Percentiles rank a stretch among this genome's conserved stretches.
phyloP scores from a whole-genome alignment of 2,329 filamentous ascomycete genomes.

The Chaetomiaceae sp. region DNA sequence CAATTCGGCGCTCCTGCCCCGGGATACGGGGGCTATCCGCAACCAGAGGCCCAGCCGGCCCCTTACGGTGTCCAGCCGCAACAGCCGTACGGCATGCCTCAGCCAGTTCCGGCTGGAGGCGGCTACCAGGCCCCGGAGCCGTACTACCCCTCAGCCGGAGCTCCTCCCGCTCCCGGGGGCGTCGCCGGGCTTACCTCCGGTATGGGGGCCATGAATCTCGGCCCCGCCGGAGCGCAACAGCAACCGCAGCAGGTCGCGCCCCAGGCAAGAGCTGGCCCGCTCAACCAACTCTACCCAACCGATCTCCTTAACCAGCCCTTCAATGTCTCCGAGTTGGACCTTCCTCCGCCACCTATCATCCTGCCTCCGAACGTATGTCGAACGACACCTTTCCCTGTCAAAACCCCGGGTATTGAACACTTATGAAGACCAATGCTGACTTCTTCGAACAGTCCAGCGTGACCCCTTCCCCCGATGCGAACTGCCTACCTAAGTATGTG shows the following conservation, averaged over 20 bases:
- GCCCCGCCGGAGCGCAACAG: slow-evolving; percentile 52
- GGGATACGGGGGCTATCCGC: slow-evolving; percentile 58
- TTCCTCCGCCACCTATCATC: slow-evolving; percentile 85
- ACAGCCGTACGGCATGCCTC: slow-evolving; percentile 40
- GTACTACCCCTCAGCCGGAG: slow-evolving; percentile 57
- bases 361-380: slow-evolving; percentile 82
- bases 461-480: slow-evolving; percentile 84
- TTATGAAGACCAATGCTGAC: too few relatives aligned
- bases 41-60: slow-evolving; percentile 41
- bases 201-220: slow-evolving; percentile 82
- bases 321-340: slow-evolving; percentile 86
- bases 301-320: slow-evolving; percentile 91
- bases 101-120: slow-evolving; percentile 46
- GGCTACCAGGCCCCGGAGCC: slow-evolving; percentile 65
- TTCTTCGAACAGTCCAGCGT: slow-evolving; percentile 64
- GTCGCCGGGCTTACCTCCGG: slow-evolving; percentile 75
- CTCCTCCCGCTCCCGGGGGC: slow-evolving; percentile 38
- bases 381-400: neutral
- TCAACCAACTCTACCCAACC: slow-evolving; percentile 89
- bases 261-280: slow-evolving; percentile 44
- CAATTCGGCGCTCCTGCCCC: slow-evolving; percentile 46
- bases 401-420: too few relatives aligned
- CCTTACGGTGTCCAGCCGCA: slow-evolving; percentile 43
- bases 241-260: slow-evolving; percentile 51
- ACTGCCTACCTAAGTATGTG: slow-evolving; percentile 90